Percentiles rank a stretch among this genome's conserved stretches.
These are phyloP conservation scores for Monosiga brevicollis DNA, from an alignment of 78 protist species.

Conservation along the genomic window DNA sequence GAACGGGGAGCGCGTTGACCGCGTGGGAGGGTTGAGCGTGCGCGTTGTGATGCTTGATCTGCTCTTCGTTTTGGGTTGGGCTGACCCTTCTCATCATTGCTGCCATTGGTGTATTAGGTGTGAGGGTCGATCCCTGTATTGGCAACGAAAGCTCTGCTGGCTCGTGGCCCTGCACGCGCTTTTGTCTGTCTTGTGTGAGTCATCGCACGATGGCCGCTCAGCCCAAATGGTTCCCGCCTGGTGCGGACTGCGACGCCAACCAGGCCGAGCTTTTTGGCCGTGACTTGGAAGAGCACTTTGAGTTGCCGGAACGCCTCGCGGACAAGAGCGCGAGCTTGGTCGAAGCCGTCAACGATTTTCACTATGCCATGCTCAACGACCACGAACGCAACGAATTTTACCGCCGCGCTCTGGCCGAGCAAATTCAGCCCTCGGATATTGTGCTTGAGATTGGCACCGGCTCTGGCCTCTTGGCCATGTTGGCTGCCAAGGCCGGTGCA, in stretches of 20 bases:
- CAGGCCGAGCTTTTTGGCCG: not conserved
- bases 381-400: constrained; percentile 19
- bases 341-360: not conserved
- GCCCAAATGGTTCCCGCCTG: not conserved
- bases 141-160: too few relatives aligned
- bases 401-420: not conserved
- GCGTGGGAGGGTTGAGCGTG: too few relatives aligned
- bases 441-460: constrained; percentile 40
- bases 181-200: too few relatives aligned
- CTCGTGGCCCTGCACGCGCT: too few relatives aligned
- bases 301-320: not conserved
- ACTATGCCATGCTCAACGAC: constrained; percentile 40
- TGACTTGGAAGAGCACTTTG: not conserved
- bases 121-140: too few relatives aligned
- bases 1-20: too few relatives aligned
- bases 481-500: constrained; percentile 29
- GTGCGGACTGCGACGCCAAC: not conserved
- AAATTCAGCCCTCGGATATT: not conserved
- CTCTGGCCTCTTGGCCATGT: constrained; percentile 23
- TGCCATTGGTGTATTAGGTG: too few relatives aligned
- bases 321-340: not conserved
- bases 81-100: too few relatives aligned
- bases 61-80: too few relatives aligned
- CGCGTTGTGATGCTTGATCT: too few relatives aligned
- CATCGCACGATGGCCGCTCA: too few relatives aligned